Percentiles rank a stretch among this genome's conserved stretches.
Evolutionary conservation across 2,329 filamentous ascomycete species (phyloP).

Genomic region (Magnaporthiopsis rhizophila): DNA sequence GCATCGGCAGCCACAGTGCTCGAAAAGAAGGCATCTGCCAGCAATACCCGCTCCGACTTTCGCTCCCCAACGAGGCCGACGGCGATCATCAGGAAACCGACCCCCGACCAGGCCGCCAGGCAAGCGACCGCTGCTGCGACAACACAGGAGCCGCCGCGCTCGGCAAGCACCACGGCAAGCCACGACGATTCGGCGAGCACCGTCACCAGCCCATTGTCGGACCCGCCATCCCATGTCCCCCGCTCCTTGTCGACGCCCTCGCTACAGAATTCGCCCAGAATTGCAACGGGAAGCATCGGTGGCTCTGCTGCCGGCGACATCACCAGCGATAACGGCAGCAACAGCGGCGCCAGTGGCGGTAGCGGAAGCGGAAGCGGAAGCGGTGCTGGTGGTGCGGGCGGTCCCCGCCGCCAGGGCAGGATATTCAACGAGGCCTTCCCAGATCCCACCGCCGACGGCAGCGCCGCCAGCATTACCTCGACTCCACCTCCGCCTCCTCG

Average conservation of each 20-base stretch:
- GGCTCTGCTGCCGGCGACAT: neutral
- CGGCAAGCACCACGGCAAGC: conserved; percentile 14
- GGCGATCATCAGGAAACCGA: conserved; percentile 49
- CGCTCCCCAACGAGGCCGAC: conserved; percentile 18
- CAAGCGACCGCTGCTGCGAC: neutral
- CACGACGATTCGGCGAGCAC: conserved; percentile 2
- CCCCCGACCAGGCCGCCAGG: conserved; percentile 45
- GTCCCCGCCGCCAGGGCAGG: conserved; percentile 44
- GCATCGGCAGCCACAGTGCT: conserved; percentile 8
- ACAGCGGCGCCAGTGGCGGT: conserved; percentile 8
- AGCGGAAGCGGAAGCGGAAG: conserved; percentile 11
- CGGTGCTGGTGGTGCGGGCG: conserved; percentile 7
- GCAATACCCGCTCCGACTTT: conserved; percentile 19
- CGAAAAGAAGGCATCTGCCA: conserved; percentile 18
- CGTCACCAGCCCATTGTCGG: neutral
- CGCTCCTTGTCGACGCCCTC: conserved; percentile 28
- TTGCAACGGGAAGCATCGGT: neutral
- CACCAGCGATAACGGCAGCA: conserved; percentile 8
- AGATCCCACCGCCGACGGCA: conserved; percentile 32
- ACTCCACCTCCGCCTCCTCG: conserved; percentile 28
- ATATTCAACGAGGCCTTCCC: conserved; percentile 52
- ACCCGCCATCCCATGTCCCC: conserved; percentile 14
- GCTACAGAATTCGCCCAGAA: conserved; percentile 37
- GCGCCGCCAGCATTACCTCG: conserved; percentile 17
- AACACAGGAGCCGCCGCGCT: conserved; percentile 15